Conservation (phyloP, 208 protist genomes). For the Vickermania spadyakhi region DNA sequence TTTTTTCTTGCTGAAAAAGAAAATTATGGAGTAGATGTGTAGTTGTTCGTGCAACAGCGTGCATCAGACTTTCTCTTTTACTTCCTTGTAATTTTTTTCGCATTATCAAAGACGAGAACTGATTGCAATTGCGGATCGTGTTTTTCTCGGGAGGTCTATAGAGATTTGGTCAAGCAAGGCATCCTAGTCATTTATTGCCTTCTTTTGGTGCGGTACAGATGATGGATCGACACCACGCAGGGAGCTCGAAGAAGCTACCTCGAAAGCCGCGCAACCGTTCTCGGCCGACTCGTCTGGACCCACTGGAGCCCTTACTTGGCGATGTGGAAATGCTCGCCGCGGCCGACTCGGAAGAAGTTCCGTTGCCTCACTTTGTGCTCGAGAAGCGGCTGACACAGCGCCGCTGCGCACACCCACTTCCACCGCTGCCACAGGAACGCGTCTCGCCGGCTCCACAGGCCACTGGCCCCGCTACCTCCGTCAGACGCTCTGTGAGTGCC, state of each 20-base stretch:
- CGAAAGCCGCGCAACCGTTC: neutral
- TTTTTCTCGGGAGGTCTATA: too few species aligned
- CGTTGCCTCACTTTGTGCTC: neutral
- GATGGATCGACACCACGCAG: too few species aligned
- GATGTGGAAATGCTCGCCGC: neutral
- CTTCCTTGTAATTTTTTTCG: too few species aligned
- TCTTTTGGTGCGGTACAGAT: too few species aligned
- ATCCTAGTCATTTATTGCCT: too few species aligned
- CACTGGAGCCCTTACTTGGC: neutral
- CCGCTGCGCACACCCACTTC: neutral
- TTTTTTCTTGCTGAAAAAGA: too few species aligned
- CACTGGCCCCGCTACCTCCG: neutral
- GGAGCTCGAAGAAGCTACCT: neutral
- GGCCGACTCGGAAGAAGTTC: neutral
- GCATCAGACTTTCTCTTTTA: too few species aligned
- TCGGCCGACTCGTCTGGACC: neutral
- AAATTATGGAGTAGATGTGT: too few species aligned
- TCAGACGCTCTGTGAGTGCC: neutral
- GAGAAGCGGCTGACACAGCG: neutral
- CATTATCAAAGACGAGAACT: too few species aligned
- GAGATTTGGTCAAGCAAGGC: too few species aligned
- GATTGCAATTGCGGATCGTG: too few species aligned
- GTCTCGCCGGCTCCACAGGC: neutral
- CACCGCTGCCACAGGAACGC: neutral
- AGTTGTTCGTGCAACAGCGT: too few species aligned